Percentiles rank a stretch among this genome's conserved stretches.
Evolutionary conservation across 345 rosid genomes (phyloP).

Genomic region (Brassica incana): DNA sequence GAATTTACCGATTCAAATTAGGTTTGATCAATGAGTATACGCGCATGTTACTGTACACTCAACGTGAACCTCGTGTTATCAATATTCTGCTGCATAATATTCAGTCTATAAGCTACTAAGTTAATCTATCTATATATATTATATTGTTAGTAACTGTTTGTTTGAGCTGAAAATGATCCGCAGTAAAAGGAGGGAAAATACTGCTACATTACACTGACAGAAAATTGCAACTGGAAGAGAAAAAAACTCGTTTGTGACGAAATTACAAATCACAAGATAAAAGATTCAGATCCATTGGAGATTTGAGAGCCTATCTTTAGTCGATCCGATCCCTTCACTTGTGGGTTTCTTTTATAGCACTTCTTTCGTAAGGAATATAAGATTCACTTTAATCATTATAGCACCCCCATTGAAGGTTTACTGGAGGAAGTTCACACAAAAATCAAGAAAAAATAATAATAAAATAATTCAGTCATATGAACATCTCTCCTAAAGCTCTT

Average conservation of each 20-base stretch:
- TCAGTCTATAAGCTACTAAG: neutral
- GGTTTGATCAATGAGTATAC: neutral
- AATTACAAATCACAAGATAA: neutral
- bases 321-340: neutral
- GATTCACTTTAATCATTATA: slow-evolving; percentile 7
- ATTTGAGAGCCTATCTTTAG: slow-evolving; percentile 2
- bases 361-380: neutral
- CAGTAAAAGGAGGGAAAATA: neutral
- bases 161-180: neutral
- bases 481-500: too few species aligned
- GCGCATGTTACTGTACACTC: neutral
- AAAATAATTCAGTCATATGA: too few species aligned
- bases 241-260: neutral
- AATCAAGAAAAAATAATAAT: too few species aligned
- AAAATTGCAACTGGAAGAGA: neutral
- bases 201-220: neutral
- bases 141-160: neutral
- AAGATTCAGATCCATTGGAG: slow-evolving; percentile 5
- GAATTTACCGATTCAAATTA: neutral
- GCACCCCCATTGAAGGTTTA: too few species aligned
- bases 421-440: too few species aligned
- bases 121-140: neutral
- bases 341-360: slow-evolving; percentile 1
- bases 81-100: neutral
- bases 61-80: neutral